Base-by-base conservation (phyloP, 371 early-diverging fungal genomes). In the Mucor irregularis region DNA sequence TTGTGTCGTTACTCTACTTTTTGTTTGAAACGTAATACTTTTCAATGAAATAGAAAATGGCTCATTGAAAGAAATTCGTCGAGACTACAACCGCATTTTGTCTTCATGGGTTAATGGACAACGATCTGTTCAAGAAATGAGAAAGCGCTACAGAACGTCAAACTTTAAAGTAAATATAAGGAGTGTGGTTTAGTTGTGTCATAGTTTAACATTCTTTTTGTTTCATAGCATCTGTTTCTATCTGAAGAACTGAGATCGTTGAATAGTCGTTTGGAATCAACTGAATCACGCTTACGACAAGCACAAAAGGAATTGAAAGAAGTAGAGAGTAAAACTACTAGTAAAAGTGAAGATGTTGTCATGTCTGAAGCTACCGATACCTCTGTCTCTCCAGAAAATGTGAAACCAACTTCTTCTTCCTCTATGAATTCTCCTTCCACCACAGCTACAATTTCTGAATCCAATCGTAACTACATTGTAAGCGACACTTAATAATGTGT, bases 241-340 rank as follows among this genome's bases (percentile, higher is more conserved):
- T 49, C 58, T 19, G 67, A 58, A 53, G 67, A 66, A 44, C 40
- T 58, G 5, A 53, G 56, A 42, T 14, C 58, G 6, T 21, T 62
- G 10, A 62, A 61, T 29, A 33, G 47, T 31, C 53, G 40, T 16
- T 25, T 66, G 7, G 43, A 53, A 29, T 17, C 33, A 8, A 50
- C 58, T 13, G 67, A 66, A 40, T 9, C 14, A 6, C 37, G 40
- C 19, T 48, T 55, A 45, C 59, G 33, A 24, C 46, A 56, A 40
- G 46, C 56, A 7, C 59, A 53, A 37, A 6, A 7, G 5, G 59
- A 64, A 29, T n/a, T 64, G 10, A 49, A 56, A 29, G 47, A 51
- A 16, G 17, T 38, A 13, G 40, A 56, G 31, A 24, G 5, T n/a
- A 40, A 61, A 45, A 39, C 22, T 26, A 3, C 26, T 42, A 21